Evolutionary conservation across 192 early-diverging fungal genomes (phyloP), one percentile per base, ranked within the genome.

Genomic region (Entomortierella parvispora): DNA sequence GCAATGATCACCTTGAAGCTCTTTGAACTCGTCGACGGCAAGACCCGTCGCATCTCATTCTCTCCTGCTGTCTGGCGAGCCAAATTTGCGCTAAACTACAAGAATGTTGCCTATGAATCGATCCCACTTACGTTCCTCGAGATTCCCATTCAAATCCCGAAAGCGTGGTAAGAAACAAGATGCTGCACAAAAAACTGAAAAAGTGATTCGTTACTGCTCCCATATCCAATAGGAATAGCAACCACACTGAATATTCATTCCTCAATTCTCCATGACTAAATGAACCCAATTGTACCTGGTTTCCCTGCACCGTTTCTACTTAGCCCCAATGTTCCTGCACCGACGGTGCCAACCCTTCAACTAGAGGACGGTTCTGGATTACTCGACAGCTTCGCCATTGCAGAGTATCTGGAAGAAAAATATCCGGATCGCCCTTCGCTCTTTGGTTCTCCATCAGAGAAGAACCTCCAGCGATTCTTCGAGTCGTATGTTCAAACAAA

Each of bases 351-450:
- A 14, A 69, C 80, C 2, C 68, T 85, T n/a, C 62, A 67, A 4
- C 26, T 69, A 1, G 68, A 78, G 25, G 37, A 70, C 26, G 79
- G 71, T 8, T 44, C 70, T 31, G 68, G 68, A 11, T 43, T 87
- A 7, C 69, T 66, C 33, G 89, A 88, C 31, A 88, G 87, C 7
- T 82, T 81, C 62, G 59, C 75, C 0, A 91, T 91, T 59, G 85
- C 87, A 2, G 62, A 83, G 23, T 90, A 87, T 48, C 71, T 91
- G 5, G 89, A 91, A 14, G 75, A 75, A 29, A 81, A 68, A 14
- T 90, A 84, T 52, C 89, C 89, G 1, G 71, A 84, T 10, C 70
- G 69, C 0, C 86, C 84, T 14, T 77, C 63, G 5, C 28, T 87
- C 10, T 85, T 87, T 50, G 69, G 78, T 12, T 33, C 64, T 4